phyloP scores from a whole-genome alignment of 768 basidiomycete genomes.

The Leccinum fibrillosum region DNA sequence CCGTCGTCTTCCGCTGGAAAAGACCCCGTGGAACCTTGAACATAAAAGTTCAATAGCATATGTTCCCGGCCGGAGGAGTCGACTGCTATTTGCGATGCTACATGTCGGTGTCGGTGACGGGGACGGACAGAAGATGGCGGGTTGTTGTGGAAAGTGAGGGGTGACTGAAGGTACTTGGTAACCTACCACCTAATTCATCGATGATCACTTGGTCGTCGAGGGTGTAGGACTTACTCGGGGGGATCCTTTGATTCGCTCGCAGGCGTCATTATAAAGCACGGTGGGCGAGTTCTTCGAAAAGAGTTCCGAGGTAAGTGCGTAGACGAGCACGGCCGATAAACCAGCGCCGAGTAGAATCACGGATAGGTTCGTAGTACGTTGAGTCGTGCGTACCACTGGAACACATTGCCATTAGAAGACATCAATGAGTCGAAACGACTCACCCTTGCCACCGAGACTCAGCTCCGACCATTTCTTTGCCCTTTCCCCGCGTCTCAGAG shows the following conservation, averaged over 20 bases:
- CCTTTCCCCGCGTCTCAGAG: slow-evolving; percentile 51
- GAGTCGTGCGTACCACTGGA: slow-evolving; percentile 11
- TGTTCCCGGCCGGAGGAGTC: slow-evolving; percentile 77
- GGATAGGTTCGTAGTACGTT: slow-evolving; percentile 48
- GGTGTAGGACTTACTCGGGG: slow-evolving; percentile 34
- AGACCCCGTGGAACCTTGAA: slow-evolving; percentile 49
- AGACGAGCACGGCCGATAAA: slow-evolving; percentile 67
- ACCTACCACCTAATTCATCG: slow-evolving; percentile 42
- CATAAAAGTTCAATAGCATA: slow-evolving; percentile 80
- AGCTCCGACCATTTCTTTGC: slow-evolving; percentile 79
- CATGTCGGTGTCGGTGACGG: slow-evolving; percentile 79
- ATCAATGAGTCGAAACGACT: slow-evolving; percentile 2
- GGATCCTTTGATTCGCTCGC: slow-evolving; percentile 47
- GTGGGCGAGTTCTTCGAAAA: slow-evolving; percentile 89
- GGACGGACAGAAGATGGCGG: slow-evolving; percentile 74
- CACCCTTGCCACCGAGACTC: slow-evolving; percentile 74
- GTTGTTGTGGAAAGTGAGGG: slow-evolving; percentile 77
- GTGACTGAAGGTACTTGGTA: slow-evolving; percentile 61
- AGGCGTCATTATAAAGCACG: slow-evolving; percentile 65
- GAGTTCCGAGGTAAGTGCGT: slow-evolving; percentile 78
- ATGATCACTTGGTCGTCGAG: not conserved
- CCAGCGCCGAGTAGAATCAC: slow-evolving; percentile 76
- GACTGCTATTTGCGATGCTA: slow-evolving; percentile 71
- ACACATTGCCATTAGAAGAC: not conserved
- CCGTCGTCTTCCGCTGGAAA: slow-evolving; percentile 28